phyloP scores from a whole-genome alignment of 2,329 filamentous ascomycete genomes.

The Ophiostoma australiae region DNA sequence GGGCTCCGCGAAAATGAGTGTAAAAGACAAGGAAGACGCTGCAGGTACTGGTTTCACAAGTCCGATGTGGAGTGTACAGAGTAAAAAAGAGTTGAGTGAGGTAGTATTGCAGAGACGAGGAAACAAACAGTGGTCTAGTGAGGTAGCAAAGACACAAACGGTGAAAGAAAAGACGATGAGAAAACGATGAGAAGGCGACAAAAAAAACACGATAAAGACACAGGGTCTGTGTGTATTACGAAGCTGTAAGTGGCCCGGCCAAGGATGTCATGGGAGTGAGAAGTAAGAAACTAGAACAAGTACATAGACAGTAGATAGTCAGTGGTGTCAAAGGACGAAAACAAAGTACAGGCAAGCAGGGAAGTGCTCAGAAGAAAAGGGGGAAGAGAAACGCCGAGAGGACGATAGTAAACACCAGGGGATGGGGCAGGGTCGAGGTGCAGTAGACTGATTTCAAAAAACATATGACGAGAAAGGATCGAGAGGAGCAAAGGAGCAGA shows the following conservation, averaged over 20 bases:
- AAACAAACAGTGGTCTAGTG: not conserved
- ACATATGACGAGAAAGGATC: not conserved
- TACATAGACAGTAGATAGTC: not conserved
- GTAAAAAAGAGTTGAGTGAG: not conserved
- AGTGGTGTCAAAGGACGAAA: not conserved
- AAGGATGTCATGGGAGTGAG: not conserved
- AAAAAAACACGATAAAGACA: not conserved
- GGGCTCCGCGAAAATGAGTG: not conserved
- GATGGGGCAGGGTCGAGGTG: not conserved
- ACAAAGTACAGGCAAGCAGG: not conserved
- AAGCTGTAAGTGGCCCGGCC: not conserved
- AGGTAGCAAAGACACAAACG: not conserved
- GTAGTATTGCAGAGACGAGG: not conserved
- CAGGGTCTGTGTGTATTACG: not conserved
- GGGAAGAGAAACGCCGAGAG: conserved; percentile 3
- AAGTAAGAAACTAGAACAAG: not conserved
- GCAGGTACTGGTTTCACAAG: conserved; percentile 11
- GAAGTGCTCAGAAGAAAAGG: not conserved
- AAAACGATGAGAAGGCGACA: not conserved
- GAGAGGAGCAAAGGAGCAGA: not conserved
- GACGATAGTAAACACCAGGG: not conserved
- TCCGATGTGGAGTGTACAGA: not conserved
- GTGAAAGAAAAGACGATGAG: not conserved
- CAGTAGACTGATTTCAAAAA: not conserved
- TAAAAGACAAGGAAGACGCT: conserved; percentile 11